These are phyloP conservation scores for Aspergillus sojae DNA, from an alignment of 2,329 filamentous ascomycete genomes.

Conservation along the genomic window DNA sequence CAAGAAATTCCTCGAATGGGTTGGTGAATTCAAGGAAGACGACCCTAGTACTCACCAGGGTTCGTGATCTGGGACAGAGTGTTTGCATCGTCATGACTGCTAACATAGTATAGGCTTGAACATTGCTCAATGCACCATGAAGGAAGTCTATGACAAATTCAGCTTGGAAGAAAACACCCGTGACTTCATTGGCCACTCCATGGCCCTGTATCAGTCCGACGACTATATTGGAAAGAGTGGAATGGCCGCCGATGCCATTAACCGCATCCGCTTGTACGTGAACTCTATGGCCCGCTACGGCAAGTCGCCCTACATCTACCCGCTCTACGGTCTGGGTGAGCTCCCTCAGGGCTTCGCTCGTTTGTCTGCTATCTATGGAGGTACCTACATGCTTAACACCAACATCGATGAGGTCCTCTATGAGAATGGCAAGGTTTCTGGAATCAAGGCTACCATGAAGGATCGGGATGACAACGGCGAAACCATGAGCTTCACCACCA, in stretches of 20 bases:
- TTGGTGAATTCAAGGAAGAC: conserved; percentile 80
- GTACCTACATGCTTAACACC: conserved; percentile 99
- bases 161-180: conserved; percentile 84
- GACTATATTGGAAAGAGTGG: conserved; percentile 77
- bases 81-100: conserved; percentile 8
- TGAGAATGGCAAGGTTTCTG: conserved; percentile 74
- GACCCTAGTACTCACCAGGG: conserved; percentile 89
- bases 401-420: conserved; percentile 87
- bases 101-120: conserved; percentile 67
- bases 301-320: conserved; percentile 99
- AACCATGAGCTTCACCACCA: conserved; percentile 91
- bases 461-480: conserved; percentile 73
- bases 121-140: conserved; percentile 81
- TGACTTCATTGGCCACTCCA: conserved; percentile 97
- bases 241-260: conserved; percentile 78
- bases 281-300: conserved; percentile 97
- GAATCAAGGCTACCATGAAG: conserved; percentile 97
- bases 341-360: conserved; percentile 97
- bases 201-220: conserved; percentile 93
- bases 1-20: conserved; percentile 95
- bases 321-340: conserved; percentile 94
- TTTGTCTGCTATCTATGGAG: conserved; percentile 96
- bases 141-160: conserved; percentile 98
- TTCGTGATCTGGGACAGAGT: conserved; percentile 46
- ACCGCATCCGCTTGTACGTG: conserved; percentile 92